Percentiles rank a stretch among this genome's conserved stretches.
Evolutionary conservation across 495 filamentous ascomycete species (phyloP).

Genomic region (Monascus purpureus): DNA sequence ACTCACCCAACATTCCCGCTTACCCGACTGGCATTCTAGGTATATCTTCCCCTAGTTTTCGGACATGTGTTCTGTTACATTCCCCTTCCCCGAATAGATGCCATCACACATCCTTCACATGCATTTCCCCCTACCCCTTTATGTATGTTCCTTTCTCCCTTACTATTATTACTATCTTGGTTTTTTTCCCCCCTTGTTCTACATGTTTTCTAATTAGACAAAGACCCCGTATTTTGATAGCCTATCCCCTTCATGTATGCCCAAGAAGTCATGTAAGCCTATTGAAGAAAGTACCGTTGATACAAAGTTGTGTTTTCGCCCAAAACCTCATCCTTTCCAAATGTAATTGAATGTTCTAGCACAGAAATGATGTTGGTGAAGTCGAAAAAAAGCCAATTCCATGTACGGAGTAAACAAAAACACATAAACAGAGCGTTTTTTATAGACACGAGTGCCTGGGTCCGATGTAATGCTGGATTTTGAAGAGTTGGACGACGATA

Average conservation of each 20-base stretch:
- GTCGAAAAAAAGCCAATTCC: too few species aligned
- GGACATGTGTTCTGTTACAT: not conserved
- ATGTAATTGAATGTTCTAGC: conserved; percentile 15
- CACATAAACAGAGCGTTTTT: too few species aligned
- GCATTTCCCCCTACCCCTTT: conserved; percentile 11
- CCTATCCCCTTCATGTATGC: conserved; percentile 34
- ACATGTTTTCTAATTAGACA: conserved; percentile 32
- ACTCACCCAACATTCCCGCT: too few species aligned
- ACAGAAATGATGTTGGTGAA: not conserved
- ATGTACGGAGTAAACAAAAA: too few species aligned
- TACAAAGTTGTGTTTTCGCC: conserved; percentile 23
- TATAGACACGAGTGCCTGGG: too few species aligned
- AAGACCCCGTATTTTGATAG: conserved; percentile 17
- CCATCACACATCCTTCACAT: conserved; percentile 23
- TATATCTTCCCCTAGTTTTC: conserved; percentile 1
- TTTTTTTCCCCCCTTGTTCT: conserved; percentile 9
- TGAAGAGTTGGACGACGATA: too few species aligned
- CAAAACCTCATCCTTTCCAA: conserved; percentile 5
- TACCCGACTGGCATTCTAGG: conserved; percentile 1
- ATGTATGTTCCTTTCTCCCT: conserved; percentile 1
- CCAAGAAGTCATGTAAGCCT: conserved; percentile 36
- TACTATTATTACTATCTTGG: conserved; percentile 12
- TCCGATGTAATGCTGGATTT: too few species aligned
- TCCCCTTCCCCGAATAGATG: conserved; percentile 4
- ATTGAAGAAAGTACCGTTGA: conserved; percentile 20